Evolutionary conservation across 768 basidiomycete species (phyloP).

Genomic region (Lanmaoa rubissima): DNA sequence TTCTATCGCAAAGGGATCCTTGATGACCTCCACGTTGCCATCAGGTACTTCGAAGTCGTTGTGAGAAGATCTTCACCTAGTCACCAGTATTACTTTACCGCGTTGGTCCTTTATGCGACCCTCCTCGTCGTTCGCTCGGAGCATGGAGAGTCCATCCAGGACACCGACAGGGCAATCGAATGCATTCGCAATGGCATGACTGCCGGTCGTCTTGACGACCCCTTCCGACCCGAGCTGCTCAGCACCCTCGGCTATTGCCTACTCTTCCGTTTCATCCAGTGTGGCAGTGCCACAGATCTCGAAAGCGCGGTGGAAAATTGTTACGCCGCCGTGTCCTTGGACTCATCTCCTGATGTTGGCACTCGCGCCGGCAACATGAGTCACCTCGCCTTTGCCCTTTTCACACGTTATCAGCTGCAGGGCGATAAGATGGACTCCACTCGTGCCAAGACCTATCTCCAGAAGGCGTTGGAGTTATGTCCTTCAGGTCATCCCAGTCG

Average conservation of each 20-base stretch:
- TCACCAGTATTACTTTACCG: neutral
- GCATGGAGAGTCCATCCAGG: constrained; percentile 11
- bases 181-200: constrained; percentile 9
- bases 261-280: constrained; percentile 16
- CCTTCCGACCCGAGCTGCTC: neutral
- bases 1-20: constrained; percentile 9
- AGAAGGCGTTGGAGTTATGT: constrained; percentile 12
- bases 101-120: constrained; percentile 5
- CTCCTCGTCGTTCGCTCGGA: constrained; percentile 12
- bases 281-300: constrained; percentile 22
- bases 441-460: constrained; percentile 16
- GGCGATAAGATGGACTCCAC: constrained; percentile 16
- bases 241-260: constrained; percentile 15
- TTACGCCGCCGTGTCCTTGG: constrained; percentile 6
- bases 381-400: constrained; percentile 16
- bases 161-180: constrained; percentile 17
- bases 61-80: constrained; percentile 2
- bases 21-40: constrained; percentile 13
- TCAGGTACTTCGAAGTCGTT: constrained; percentile 9
- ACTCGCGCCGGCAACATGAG: constrained; percentile 2
- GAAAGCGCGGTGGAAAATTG: constrained; percentile 24
- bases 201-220: constrained; percentile 1
- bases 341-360: constrained; percentile 5
- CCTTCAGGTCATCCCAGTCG: constrained; percentile 5
- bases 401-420: constrained; percentile 21